Percentiles rank a stretch among this genome's conserved stretches.
Evolutionary conservation across 164 flowering plant genomes (phyloP).

Genomic region (Cinnamomum micranthum): DNA sequence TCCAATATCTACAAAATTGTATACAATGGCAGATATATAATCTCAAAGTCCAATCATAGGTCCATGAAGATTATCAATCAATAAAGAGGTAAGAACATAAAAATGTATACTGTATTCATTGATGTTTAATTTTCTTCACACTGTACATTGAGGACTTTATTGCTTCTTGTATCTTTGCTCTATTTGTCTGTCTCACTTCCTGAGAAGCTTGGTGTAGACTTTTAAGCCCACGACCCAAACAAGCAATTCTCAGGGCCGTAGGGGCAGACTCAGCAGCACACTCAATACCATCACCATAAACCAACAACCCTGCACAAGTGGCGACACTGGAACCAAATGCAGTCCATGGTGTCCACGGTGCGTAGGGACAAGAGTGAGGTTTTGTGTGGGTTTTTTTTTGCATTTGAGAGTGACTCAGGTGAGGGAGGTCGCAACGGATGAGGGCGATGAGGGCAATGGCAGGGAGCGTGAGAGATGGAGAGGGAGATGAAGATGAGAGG

Average conservation of each 20-base stretch:
- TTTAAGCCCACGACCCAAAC: conserved; percentile 82
- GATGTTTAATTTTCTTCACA: conserved; percentile 39
- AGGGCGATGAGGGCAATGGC: no score
- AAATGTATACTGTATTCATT: conserved; percentile 13
- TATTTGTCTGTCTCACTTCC: conserved; percentile 36
- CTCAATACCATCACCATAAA: conserved; percentile 87
- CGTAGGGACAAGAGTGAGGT: no score
- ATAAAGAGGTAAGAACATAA: neutral
- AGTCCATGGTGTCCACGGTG: no score
- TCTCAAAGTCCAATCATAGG: neutral
- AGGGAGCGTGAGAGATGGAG: no score
- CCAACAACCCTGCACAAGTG: conserved; percentile 64
- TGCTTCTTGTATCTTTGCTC: conserved; percentile 52
- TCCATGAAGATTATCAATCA: neutral
- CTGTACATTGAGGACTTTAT: conserved; percentile 60
- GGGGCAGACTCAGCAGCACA: conserved; percentile 81
- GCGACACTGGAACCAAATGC: conserved; percentile 82
- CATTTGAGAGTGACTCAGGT: no score
- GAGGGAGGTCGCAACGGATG: no score
- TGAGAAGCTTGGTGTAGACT: conserved; percentile 61
- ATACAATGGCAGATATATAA: neutral
- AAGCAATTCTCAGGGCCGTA: conserved; percentile 72
- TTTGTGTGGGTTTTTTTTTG: no score
- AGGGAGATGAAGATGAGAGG: no score
- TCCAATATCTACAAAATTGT: no score